Evolutionary conservation across 129 eudicot species (phyloP).

Genomic region (Heracleum sosnowskyi): DNA sequence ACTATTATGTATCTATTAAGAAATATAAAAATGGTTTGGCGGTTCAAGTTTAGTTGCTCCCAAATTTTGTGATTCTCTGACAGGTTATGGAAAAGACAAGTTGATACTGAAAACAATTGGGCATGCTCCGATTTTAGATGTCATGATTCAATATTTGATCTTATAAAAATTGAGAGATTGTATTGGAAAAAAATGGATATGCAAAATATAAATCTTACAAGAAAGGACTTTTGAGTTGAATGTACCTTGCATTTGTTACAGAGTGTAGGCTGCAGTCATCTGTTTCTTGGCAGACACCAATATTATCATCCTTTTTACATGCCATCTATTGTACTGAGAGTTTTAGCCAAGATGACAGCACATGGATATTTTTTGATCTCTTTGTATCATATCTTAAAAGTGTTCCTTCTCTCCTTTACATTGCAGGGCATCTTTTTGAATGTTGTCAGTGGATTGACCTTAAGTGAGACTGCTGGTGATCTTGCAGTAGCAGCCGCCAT

Average conservation of each 20-base stretch:
- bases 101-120: too few relatives aligned
- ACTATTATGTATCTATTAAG: too few relatives aligned
- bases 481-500: conserved; percentile 96
- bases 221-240: too few relatives aligned
- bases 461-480: conserved; percentile 87
- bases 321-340: not conserved
- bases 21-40: too few relatives aligned
- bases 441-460: conserved; percentile 62
- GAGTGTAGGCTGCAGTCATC: not conserved
- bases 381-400: not conserved
- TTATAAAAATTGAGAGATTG: too few relatives aligned
- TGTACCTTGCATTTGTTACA: not conserved
- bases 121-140: too few relatives aligned
- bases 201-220: too few relatives aligned
- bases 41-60: too few relatives aligned
- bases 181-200: too few relatives aligned
- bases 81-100: too few relatives aligned
- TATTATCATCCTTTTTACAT: not conserved
- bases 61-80: too few relatives aligned
- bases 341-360: not conserved
- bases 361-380: not conserved
- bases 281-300: not conserved
- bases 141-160: too few relatives aligned
- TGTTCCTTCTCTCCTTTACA: not conserved
- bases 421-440: conserved; percentile 66